Evolutionary conservation across 768 basidiomycete species (phyloP).

Genomic region (Lactifluus pinguis): DNA sequence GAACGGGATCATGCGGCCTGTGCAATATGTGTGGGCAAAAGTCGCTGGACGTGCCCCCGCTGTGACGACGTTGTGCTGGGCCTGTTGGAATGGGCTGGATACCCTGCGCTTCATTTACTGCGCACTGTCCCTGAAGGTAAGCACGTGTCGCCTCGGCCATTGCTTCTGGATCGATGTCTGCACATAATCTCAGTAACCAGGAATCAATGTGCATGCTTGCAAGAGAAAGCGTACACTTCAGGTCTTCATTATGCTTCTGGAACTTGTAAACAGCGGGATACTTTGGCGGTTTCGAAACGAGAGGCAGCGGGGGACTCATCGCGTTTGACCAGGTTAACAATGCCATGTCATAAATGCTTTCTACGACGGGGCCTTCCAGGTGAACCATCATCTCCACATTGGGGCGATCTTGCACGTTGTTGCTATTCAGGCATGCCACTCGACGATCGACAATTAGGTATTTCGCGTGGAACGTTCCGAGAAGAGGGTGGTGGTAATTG

Average conservation of each 20-base stretch:
- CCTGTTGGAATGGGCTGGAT: background rate
- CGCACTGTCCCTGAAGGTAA: constrained; percentile 3
- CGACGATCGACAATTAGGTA: constrained; percentile 63
- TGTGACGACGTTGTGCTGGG: background rate
- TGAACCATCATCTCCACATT: constrained; percentile 58
- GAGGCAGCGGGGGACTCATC: constrained; percentile 38
- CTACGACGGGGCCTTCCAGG: constrained; percentile 61
- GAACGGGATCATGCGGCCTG: constrained; percentile 44
- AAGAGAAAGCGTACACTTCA: constrained; percentile 19
- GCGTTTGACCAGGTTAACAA: constrained; percentile 51
- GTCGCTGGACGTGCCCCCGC: constrained; percentile 30
- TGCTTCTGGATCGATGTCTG: constrained; percentile 8
- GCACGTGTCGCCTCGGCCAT: background rate
- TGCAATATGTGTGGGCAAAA: constrained; percentile 58
- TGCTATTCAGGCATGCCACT: constrained; percentile 53
- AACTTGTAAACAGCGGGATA: constrained; percentile 33
- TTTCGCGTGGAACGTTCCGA: constrained; percentile 67
- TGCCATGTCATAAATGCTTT: constrained; percentile 60
- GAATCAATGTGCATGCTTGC: background rate
- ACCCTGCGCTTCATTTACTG: background rate
- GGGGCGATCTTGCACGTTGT: constrained; percentile 56
- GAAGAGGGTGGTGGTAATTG: constrained; percentile 44
- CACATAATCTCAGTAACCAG: background rate
- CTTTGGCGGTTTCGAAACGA: constrained; percentile 28
- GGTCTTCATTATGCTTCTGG: constrained; percentile 26